Percentiles rank a stretch among this genome's conserved stretches.
phyloP scores from a whole-genome alignment of 768 basidiomycete species.

The Lentinula sp. region DNA sequence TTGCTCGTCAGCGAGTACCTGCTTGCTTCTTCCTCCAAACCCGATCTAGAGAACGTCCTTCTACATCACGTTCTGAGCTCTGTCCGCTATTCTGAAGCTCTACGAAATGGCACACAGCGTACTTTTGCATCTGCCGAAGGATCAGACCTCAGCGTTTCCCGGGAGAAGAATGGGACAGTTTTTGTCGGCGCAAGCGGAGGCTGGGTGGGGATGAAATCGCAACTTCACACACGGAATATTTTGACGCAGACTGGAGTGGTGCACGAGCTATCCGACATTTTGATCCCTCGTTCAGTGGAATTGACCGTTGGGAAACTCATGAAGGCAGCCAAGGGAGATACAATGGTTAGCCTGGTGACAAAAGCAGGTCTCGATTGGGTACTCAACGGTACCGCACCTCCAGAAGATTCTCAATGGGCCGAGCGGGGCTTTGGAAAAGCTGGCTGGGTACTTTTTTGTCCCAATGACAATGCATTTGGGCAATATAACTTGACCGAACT shows the following conservation, averaged over 20 bases:
- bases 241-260: conserved; percentile 89
- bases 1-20: conserved; percentile 81
- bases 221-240: conserved; percentile 53
- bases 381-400: conserved; percentile 76
- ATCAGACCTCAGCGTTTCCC: conserved; percentile 68
- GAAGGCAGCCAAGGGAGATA: conserved; percentile 81
- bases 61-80: conserved; percentile 80
- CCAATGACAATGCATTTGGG: conserved; percentile 90
- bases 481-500: conserved; percentile 73
- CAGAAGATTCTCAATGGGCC: conserved; percentile 63
- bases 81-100: conserved; percentile 62
- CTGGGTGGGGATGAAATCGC: conserved; percentile 65
- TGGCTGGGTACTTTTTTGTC: conserved; percentile 88
- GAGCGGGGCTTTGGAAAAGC: conserved; percentile 37
- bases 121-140: conserved; percentile 84
- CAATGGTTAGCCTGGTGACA: conserved; percentile 78
- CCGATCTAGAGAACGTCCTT: conserved; percentile 78
- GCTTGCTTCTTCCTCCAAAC: conserved; percentile 67
- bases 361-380: conserved; percentile 91
- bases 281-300: conserved; percentile 83
- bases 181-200: conserved; percentile 68
- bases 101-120: conserved; percentile 60
- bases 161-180: conserved; percentile 42
- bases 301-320: conserved; percentile 88
- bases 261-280: conserved; percentile 79